phyloP scores from a whole-genome alignment of 345 rosid genomes.

The Arabidopsis suecica region DNA sequence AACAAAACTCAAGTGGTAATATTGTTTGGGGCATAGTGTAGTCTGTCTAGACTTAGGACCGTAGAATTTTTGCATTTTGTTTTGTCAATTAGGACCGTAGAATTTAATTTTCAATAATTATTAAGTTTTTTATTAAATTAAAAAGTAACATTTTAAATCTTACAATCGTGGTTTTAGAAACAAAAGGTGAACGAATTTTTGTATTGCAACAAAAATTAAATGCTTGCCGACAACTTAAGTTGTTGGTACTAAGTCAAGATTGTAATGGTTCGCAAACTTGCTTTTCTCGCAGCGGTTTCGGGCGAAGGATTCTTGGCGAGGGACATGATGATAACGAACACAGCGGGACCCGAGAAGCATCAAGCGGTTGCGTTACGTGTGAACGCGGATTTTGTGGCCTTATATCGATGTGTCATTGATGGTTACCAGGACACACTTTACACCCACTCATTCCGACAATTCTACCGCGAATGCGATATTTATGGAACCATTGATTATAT shows the following conservation, averaged over 20 bases:
- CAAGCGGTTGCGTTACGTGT: constrained; percentile 84
- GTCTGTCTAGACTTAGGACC: constrained; percentile 17
- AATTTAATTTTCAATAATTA: background rate
- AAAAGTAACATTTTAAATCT: too few relatives aligned
- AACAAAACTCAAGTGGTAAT: background rate
- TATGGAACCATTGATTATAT: constrained; percentile 76
- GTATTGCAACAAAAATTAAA: background rate
- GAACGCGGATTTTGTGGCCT: constrained; percentile 70
- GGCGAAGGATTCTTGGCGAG: constrained; percentile 84
- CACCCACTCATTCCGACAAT: constrained; percentile 73
- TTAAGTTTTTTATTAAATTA: background rate
- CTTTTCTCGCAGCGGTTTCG: constrained; percentile 59
- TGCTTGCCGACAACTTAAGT: background rate
- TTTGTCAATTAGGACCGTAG: background rate
- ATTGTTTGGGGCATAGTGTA: background rate
- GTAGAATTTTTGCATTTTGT: background rate
- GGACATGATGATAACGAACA: constrained; percentile 71
- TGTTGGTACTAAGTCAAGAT: constrained; percentile 6
- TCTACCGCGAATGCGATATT: constrained; percentile 79
- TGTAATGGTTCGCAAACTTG: constrained; percentile 6
- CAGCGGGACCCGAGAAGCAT: constrained; percentile 76
- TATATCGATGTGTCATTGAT: constrained; percentile 59
- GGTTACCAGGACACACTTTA: constrained; percentile 83
- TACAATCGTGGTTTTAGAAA: too few relatives aligned
- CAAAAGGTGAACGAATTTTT: too few relatives aligned